Conservation (phyloP, 2,329 filamentous ascomycete species). For the Cladophialophora carrionii region DNA sequence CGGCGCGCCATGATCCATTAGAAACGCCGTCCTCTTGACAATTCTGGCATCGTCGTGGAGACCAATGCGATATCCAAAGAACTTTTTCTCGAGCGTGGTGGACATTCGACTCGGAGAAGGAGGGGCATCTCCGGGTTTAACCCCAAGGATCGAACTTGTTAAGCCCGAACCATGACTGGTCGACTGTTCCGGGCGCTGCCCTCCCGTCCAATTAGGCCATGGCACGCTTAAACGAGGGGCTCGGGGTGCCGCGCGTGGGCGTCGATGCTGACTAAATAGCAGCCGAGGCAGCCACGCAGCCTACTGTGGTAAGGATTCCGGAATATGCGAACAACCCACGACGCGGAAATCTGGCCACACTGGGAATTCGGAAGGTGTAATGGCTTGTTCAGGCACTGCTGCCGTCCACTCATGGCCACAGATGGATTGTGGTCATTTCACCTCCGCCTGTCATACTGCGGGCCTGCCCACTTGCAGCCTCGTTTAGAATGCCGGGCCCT, state of each 20-base stretch:
- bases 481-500: neutral
- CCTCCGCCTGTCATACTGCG: neutral
- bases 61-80: neutral
- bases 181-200: neutral
- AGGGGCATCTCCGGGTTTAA: conserved; percentile 9
- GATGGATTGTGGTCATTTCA: neutral
- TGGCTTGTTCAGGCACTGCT: conserved; percentile 2
- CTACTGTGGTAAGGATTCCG: no score
- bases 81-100: neutral
- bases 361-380: neutral
- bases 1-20: conserved; percentile 36
- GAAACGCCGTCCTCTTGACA: conserved; percentile 23
- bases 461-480: neutral
- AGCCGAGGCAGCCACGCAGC: conserved; percentile 1
- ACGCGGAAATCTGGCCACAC: neutral
- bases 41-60: conserved; percentile 24
- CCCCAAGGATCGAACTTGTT: neutral
- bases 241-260: neutral
- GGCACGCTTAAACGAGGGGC: neutral
- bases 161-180: conserved; percentile 1
- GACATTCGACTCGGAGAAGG: neutral
- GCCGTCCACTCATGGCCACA: neutral
- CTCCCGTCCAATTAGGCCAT: neutral
- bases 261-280: neutral
- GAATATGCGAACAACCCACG: neutral